phyloP scores from a whole-genome alignment of 2,329 filamentous ascomycete genomes.

The Cordyceps cicadae region DNA sequence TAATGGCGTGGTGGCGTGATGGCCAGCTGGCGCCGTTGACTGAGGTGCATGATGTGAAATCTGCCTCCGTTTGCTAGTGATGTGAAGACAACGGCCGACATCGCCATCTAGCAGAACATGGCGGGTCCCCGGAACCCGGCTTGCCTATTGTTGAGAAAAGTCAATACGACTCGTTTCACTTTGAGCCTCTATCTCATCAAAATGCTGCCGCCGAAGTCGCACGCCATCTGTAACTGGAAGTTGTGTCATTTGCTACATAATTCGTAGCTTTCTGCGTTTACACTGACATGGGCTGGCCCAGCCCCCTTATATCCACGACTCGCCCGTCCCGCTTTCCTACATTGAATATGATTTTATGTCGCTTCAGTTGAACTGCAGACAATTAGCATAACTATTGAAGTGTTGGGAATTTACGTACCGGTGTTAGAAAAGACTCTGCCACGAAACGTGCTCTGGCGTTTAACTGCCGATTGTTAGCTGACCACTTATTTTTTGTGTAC shows the following conservation, averaged over 20 bases:
- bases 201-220: not conserved
- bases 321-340: not conserved
- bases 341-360: not conserved
- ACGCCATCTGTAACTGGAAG: not conserved
- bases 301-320: not conserved
- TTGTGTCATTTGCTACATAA: slow-evolving; percentile 9
- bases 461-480: slow-evolving; percentile 47
- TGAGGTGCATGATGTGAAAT: not conserved
- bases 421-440: slow-evolving; percentile 95
- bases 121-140: not conserved
- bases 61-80: slow-evolving; percentile 3
- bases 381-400: not conserved
- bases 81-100: slow-evolving; percentile 3
- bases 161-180: not conserved
- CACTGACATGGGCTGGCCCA: slow-evolving; percentile 1
- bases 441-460: slow-evolving; percentile 97
- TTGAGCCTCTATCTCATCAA: not conserved
- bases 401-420: slow-evolving; percentile 44
- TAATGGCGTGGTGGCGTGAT: not conserved
- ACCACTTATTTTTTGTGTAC: slow-evolving; percentile 13
- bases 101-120: not conserved
- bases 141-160: not conserved
- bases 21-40: not conserved
- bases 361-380: slow-evolving; percentile 4
- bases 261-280: slow-evolving; percentile 2